A percentile compares a stretch with the other conserved stretches of the same genome.
phyloP scores from a whole-genome alignment of 2,329 filamentous ascomycete genomes.

The Aspergillus fumigatiaffinis region DNA sequence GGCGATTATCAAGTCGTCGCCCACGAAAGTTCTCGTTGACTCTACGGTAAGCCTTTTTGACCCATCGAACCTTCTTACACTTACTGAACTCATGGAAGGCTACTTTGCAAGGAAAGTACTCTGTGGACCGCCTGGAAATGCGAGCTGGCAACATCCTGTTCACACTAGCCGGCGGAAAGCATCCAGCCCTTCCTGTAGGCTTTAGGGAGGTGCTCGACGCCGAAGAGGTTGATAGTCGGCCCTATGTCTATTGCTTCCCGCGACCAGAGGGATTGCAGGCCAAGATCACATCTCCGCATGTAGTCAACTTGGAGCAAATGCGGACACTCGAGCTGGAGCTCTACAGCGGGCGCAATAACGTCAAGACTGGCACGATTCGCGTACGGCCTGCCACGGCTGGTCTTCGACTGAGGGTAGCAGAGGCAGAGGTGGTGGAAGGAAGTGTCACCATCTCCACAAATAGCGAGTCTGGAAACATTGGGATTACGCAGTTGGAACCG shows the following conservation, averaged over 20 bases:
- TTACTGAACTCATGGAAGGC: slow-evolving; percentile 19
- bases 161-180: slow-evolving; percentile 25
- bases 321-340: slow-evolving; percentile 73
- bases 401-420: slow-evolving; percentile 53
- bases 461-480: slow-evolving; percentile 45
- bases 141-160: slow-evolving; percentile 39
- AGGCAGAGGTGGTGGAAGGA: slow-evolving; percentile 44
- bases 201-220: slow-evolving; percentile 33
- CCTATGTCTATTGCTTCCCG: slow-evolving; percentile 70
- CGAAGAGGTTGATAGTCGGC: slow-evolving; percentile 46
- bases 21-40: slow-evolving; percentile 50
- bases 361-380: slow-evolving; percentile 47
- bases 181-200: slow-evolving; percentile 29
- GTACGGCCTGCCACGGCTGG: slow-evolving; percentile 60
- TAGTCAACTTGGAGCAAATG: slow-evolving; percentile 74
- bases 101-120: slow-evolving; percentile 63
- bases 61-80: not conserved
- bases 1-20: slow-evolving; percentile 53
- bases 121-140: slow-evolving; percentile 68
- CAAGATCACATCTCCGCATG: slow-evolving; percentile 61
- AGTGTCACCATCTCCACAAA: slow-evolving; percentile 40
- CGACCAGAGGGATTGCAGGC: slow-evolving; percentile 65
- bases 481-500: slow-evolving; percentile 33
- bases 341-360: slow-evolving; percentile 68
- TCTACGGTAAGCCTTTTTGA: slow-evolving; percentile 39